Evolutionary conservation across 2,329 filamentous ascomycete species (phyloP), one percentile per base, ranked within the genome.

Genomic region (Ascochyta koolunga): DNA sequence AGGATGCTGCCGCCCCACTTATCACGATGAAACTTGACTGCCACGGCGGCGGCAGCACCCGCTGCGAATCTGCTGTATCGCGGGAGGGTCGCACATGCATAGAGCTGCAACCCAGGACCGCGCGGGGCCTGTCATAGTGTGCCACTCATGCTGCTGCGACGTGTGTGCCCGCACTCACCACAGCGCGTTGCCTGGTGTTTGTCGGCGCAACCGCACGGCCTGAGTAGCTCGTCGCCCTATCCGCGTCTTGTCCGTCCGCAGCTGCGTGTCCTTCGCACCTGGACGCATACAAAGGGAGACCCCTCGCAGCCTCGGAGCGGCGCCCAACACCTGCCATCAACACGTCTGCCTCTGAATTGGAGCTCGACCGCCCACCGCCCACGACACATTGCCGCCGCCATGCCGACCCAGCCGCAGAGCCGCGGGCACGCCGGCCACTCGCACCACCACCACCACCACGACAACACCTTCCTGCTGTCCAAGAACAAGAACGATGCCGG

Each of bases 401-500:
- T 73, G 68, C 67, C 64, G 25, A 58, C 56, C 40, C 52, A 31
- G 22, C 58, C 59, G 11, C 47, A 75, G 61, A 69, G 64, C 38
- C 65, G 70, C 41, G 59, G 57, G 50, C 72, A 76, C 56, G 67
- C 66, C 16, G 72, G 73, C 72, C 83, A 86, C 61, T 76, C 79
- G 51, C 84, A 86, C 64, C 86, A 89, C 67, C 86, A 90, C 72
- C 89, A 93, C 68, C 87, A 92, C 71, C 90, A 95, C 74, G 91
- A 96, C 76, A 95, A 91, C 77, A 84, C 86, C 36, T 95, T 91
- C 72, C 82, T 96, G 43, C 89, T 86, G 4, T 93, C 90, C 6
- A 82, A 82, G 60, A 91, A 96, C 78, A 95, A 91, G 77, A 89
- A 90, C 63, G 95, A 99, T 77, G 92, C 95, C 43, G 91, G 91